phyloP scores from a whole-genome alignment of 768 basidiomycete genomes.

The Tubosaeta sp. region DNA sequence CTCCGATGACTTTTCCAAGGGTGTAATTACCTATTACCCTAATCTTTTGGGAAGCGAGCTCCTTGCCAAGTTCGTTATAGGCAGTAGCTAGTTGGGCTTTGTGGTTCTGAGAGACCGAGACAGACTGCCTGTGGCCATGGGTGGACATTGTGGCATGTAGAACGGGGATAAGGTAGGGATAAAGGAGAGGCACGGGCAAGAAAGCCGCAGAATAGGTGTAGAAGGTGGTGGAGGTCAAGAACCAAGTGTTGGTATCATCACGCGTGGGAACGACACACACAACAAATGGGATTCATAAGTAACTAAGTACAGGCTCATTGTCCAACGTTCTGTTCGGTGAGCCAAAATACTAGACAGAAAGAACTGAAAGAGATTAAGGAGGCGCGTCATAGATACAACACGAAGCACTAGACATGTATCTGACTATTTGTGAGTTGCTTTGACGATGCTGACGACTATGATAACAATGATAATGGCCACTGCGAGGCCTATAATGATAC shows the following conservation, averaged over 20 bases:
- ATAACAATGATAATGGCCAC: conserved; percentile 90
- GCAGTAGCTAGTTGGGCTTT: conserved; percentile 90
- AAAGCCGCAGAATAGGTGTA: conserved; percentile 25
- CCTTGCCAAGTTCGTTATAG: conserved; percentile 96
- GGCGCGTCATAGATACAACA: conserved; percentile 44
- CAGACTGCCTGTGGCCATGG: conserved; percentile 57
- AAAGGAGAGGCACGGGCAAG: conserved; percentile 36
- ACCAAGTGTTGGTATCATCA: conserved; percentile 8
- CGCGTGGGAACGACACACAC: conserved; percentile 24
- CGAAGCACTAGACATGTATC: conserved; percentile 9
- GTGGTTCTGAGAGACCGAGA: conserved; percentile 67
- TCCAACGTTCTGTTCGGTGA: conserved; percentile 12
- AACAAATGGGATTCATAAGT: conserved; percentile 16
- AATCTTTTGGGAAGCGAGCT: conserved; percentile 85
- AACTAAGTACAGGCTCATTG: conserved; percentile 13
- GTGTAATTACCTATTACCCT: conserved; percentile 95
- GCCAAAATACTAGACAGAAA: conserved; percentile 17
- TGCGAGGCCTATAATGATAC: conserved; percentile 90
- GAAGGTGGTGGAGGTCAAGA: conserved; percentile 11
- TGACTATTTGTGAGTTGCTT: conserved; percentile 59
- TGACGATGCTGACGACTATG: conserved; percentile 93
- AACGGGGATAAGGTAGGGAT: conserved; percentile 22
- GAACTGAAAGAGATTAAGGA: conserved; percentile 26
- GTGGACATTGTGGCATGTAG: conserved; percentile 41
- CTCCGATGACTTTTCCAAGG: conserved; percentile 88